Percentiles rank a stretch among this genome's conserved stretches.
These are phyloP conservation scores for Penicillium sp. DNA, from an alignment of 2,329 filamentous ascomycete species.

Conservation along the genomic window DNA sequence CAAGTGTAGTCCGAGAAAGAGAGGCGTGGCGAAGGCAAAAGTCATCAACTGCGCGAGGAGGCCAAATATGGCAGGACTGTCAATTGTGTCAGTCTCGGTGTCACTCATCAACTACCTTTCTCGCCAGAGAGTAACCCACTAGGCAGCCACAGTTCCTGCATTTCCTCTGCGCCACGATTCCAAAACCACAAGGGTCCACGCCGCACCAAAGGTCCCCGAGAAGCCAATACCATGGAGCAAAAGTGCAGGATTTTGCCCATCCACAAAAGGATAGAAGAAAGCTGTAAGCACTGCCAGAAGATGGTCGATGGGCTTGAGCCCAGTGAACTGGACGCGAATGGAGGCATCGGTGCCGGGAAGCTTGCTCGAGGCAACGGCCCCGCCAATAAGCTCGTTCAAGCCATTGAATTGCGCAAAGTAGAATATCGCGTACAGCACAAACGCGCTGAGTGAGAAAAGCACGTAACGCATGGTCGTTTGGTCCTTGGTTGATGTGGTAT, in stretches of 20 bases:
- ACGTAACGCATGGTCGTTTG: conserved; percentile 18
- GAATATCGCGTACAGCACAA: conserved; percentile 30
- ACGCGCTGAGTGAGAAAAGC: conserved; percentile 27
- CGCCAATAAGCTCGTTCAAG: conserved; percentile 15
- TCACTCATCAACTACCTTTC: no score
- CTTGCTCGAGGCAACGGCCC: conserved; percentile 18
- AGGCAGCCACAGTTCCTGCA: conserved; percentile 35
- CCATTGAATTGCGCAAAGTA: conserved; percentile 31
- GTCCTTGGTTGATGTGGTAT: background rate
- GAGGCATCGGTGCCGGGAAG: conserved; percentile 24
- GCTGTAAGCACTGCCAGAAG: conserved; percentile 27
- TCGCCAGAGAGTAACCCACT: conserved; percentile 28
- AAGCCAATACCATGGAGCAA: conserved; percentile 36
- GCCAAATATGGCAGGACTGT: conserved; percentile 35
- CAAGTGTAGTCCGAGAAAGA: conserved; percentile 42
- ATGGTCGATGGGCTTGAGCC: conserved; percentile 28
- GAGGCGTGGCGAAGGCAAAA: conserved; percentile 41
- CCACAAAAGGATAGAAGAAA: conserved; percentile 39
- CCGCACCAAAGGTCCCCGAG: conserved; percentile 36
- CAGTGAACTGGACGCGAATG: conserved; percentile 31
- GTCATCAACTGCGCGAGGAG: conserved; percentile 39
- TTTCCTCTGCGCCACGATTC: conserved; percentile 44
- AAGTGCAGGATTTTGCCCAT: conserved; percentile 33
- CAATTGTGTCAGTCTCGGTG: no score
- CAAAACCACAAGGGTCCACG: conserved; percentile 41